Evolutionary conservation across 164 flowering plant genomes (phyloP).

Genomic region (Vitis amurensis): DNA sequence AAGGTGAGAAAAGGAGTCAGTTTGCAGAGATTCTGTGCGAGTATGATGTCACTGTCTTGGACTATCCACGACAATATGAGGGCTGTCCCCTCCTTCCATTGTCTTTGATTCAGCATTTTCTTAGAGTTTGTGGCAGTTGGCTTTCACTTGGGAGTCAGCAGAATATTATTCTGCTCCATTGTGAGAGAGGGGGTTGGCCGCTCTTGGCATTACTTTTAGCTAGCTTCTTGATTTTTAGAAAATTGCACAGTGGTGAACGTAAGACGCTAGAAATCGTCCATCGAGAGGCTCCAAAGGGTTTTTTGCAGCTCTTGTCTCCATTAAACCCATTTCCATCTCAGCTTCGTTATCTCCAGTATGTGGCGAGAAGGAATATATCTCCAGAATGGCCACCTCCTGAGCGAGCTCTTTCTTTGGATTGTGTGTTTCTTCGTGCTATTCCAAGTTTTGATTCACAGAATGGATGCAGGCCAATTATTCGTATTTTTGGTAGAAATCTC

Average conservation of each 20-base stretch:
- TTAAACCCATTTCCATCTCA: constrained; percentile 94
- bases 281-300: constrained; percentile 94
- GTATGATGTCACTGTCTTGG: constrained; percentile 85
- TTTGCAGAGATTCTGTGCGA: constrained; percentile 85
- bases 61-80: constrained; percentile 94
- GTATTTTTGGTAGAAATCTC: constrained; percentile 84
- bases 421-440: constrained; percentile 84
- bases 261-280: constrained; percentile 89
- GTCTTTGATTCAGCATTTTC: constrained; percentile 86
- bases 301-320: constrained; percentile 83
- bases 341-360: constrained; percentile 91
- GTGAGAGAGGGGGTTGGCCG: constrained; percentile 99
- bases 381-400: constrained; percentile 97
- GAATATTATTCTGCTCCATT: constrained; percentile 79
- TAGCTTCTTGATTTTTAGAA: constrained; percentile 76
- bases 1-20: constrained; percentile 85
- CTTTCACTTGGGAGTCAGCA: constrained; percentile 67
- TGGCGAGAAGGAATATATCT: constrained; percentile 84
- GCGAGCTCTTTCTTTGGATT: constrained; percentile 88
- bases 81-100: constrained; percentile 91
- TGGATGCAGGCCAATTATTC: constrained; percentile 93
- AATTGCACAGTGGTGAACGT: constrained; percentile 76
- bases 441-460: constrained; percentile 80
- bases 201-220: constrained; percentile 86
- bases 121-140: constrained; percentile 89